These are phyloP conservation scores for Cyclotella sp. DNA, from an alignment of 108 stramenopile species.

Conservation along the genomic window DNA sequence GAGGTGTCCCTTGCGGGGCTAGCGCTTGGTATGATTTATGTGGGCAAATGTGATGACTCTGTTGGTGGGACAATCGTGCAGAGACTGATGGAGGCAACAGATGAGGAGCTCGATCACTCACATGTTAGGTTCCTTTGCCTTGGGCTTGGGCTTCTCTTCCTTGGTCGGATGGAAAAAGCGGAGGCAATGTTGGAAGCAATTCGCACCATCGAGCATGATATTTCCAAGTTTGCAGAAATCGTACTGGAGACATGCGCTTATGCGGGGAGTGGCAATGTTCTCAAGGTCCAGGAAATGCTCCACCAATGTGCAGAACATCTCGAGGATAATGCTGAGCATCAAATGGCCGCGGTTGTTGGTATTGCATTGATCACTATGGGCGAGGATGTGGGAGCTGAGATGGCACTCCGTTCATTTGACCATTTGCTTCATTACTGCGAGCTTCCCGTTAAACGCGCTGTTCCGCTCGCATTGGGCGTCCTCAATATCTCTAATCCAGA, in stretches of 20 bases:
- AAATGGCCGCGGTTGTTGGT: constrained; percentile 95
- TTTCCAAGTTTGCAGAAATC: constrained; percentile 91
- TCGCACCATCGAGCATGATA: constrained; percentile 95
- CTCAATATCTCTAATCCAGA: constrained; percentile 96
- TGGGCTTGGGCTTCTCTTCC: constrained; percentile 96
- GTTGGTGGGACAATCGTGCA: constrained; percentile 95
- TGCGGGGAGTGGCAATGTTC: constrained; percentile 98
- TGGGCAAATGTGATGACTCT: constrained; percentile 94
- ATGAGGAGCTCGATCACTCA: constrained; percentile 95
- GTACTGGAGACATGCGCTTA: constrained; percentile 96
- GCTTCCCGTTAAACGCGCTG: constrained; percentile 95
- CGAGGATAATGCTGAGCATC: constrained; percentile 93
- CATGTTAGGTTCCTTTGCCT: constrained; percentile 92
- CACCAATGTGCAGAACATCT: constrained; percentile 98
- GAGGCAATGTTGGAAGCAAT: constrained; percentile 98
- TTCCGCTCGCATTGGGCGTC: constrained; percentile 95
- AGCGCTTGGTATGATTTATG: constrained; percentile 96
- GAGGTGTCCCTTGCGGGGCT: constrained; percentile 91
- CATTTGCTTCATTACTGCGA: constrained; percentile 99
- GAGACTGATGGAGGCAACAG: constrained; percentile 98
- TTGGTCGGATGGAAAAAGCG: constrained; percentile 95
- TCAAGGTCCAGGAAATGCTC: constrained; percentile 97
- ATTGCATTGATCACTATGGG: constrained; percentile 97
- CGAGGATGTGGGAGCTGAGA: constrained; percentile 97
- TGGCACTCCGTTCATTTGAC: constrained; percentile 97